Evolutionary conservation across 257 asterid species (phyloP).

Genomic region (Solanum chmielewskii): DNA sequence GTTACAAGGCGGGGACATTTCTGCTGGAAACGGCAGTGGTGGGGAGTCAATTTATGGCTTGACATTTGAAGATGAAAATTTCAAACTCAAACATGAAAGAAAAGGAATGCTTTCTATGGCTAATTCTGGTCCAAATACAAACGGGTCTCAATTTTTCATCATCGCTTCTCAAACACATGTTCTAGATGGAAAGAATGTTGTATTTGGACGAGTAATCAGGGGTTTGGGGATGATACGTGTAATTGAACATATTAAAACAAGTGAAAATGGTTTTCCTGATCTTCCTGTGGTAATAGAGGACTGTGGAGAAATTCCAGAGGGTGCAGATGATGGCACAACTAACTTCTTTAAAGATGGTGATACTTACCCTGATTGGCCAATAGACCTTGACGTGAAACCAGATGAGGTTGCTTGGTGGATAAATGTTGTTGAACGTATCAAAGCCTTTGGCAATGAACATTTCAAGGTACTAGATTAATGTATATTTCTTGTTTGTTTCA

Average conservation of each 20-base stretch:
- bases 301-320: constrained; percentile 67
- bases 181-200: constrained; percentile 66
- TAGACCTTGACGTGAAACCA: constrained; percentile 22
- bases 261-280: constrained; percentile 27
- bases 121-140: constrained; percentile 24
- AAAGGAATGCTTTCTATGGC: constrained; percentile 36
- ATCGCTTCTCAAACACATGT: constrained; percentile 17
- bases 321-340: constrained; percentile 21
- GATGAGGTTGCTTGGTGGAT: constrained; percentile 29
- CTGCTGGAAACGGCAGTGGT: constrained; percentile 23
- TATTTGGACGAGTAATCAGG: constrained; percentile 60
- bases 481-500: neutral
- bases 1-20: constrained; percentile 26
- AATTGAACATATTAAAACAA: constrained; percentile 36
- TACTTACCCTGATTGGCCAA: constrained; percentile 27
- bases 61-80: constrained; percentile 32
- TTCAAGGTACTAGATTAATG: constrained; percentile 15
- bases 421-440: constrained; percentile 16
- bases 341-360: constrained; percentile 36
- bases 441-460: constrained; percentile 24
- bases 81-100: constrained; percentile 29
- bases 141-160: constrained; percentile 25
- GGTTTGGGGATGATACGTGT: constrained; percentile 65
- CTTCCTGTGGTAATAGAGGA: constrained; percentile 38
- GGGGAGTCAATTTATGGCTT: constrained; percentile 31